Base-by-base conservation (phyloP, 306 rosid species). In the Lagenaria siceraria region DNA sequence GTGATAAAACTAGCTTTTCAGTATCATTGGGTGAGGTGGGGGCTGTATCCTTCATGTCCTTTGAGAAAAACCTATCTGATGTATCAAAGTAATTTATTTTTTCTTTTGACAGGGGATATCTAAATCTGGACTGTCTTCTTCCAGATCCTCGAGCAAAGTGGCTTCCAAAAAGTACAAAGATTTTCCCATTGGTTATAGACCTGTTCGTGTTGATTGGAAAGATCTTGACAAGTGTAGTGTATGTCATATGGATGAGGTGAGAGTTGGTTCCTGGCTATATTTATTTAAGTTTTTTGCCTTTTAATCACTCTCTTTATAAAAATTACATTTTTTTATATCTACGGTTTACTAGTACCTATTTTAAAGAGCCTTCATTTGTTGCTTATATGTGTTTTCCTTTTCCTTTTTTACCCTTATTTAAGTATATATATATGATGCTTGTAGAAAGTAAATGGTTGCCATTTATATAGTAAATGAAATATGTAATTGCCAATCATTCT, bases 161-260 rank as follows among this genome's bases (percentile, higher is more conserved):
- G 83, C 89, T 76, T 89, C 98, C 73, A 85, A 87, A 85, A 83
- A 87, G 71, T 69, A 82, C 88, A 77, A 82, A 75, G 84, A 88
- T 54, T 82, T 78, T 74, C 92, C 95, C 81, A 74, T 82, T 84
- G 97, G 99, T 78, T 95, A 92, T 84, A 90, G 99, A 74, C 97
- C 91, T 74, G 97, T 95, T 84, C 98, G 96, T 81, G 96, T 95
- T 77, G 96, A 95, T 77, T 95, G 99, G 99, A 90, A 92, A 83
- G 99, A 95, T 86, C 99, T 95, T 38, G 98, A 95, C 78, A 95
- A 95, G 86, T 95, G 99, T 85, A 95, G 89, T 80, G 99, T 95
- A 70, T 95, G 99, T 79, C 97, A 95, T 86, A 95, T 92, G 99
- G 99, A 95, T 81, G 99, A 95, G 99, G 99, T 95, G 78, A 49